Evolutionary conservation across 208 protist species (phyloP), one percentile per base, ranked within the genome.

Genomic region (Crithidia bombi): DNA sequence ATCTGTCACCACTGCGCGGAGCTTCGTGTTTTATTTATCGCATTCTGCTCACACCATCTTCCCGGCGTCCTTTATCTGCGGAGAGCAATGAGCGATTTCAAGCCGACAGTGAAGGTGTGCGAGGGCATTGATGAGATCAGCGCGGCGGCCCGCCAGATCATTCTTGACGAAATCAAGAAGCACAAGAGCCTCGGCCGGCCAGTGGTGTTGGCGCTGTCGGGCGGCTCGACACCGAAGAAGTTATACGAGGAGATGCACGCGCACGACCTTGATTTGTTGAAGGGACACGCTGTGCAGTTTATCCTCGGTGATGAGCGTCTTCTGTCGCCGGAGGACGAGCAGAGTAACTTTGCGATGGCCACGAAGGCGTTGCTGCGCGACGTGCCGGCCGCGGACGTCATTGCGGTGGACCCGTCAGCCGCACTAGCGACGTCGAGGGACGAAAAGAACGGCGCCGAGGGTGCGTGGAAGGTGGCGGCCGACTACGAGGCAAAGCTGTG

Each of bases 281-380:
- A 82, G 25, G 46, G 74, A 50, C 64, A 80, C n/a, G 21, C 69
- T 2, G 59, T 83, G 38, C 58, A 69, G 26, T 95, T 90, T 52
- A 84, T 92, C 30, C 63, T 92, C 3, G 90, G 90, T 17, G 90
- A 95, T 55, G 90, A 92, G 47, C 82, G 90, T 1, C 73, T 95
- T 11, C 62, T 89, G 21, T 58, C 85, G 10, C 28, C 65, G 0
- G 81, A 87, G 7, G 61, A 85, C 28, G 67, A 75, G 38, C 75
- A 85, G 19, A 85, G 79, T 28, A 95, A 95, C 73, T 89, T 82
- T 51, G 71, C 75, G 54, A 91, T 91, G 87, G 85, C 87, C 5
- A 69, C 38, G 11, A 55, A 83, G 33, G 69, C 75, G 12, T 74
- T 95, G 25, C 75, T 95, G 25, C 73, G 61, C 35, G 83, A 86